Evolutionary conservation across 345 rosid genomes (phyloP).

Genomic region (Gossypium longicalyx): DNA sequence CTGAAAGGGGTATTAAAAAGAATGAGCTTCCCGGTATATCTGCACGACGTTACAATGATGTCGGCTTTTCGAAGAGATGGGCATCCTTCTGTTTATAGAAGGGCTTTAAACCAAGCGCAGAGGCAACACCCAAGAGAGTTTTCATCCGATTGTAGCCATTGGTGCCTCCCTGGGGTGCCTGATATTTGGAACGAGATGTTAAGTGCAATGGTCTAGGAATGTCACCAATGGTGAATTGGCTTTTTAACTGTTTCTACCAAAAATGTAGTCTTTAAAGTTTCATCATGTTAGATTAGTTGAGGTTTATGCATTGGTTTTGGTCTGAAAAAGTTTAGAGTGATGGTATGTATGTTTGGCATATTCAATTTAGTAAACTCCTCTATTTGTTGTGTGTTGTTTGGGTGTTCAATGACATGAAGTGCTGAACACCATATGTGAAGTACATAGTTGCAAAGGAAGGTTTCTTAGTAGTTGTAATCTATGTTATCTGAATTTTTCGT

Average conservation of each 20-base stretch:
- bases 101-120: conserved; percentile 44
- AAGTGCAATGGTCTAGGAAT: conserved; percentile 38
- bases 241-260: conserved; percentile 15
- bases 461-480: too few species aligned
- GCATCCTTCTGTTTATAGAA: conserved; percentile 84
- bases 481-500: too few species aligned
- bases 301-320: conserved; percentile 16
- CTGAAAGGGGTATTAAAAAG: conserved; percentile 58
- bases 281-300: not conserved
- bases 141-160: conserved; percentile 86
- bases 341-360: conserved; percentile 15
- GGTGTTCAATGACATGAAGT: not conserved
- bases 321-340: conserved; percentile 6
- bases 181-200: conserved; percentile 95
- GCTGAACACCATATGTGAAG: not conserved
- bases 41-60: conserved; percentile 80
- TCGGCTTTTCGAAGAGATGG: conserved; percentile 79
- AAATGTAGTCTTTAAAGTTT: not conserved
- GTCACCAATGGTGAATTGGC: not conserved
- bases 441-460: not conserved
- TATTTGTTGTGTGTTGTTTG: not conserved
- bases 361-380: not conserved
- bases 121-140: conserved; percentile 40
- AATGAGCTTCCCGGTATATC: conserved; percentile 69
- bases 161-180: conserved; percentile 98